Conservation (phyloP, 441 rosid genomes). For the Pelargonium hybrid region DNA sequence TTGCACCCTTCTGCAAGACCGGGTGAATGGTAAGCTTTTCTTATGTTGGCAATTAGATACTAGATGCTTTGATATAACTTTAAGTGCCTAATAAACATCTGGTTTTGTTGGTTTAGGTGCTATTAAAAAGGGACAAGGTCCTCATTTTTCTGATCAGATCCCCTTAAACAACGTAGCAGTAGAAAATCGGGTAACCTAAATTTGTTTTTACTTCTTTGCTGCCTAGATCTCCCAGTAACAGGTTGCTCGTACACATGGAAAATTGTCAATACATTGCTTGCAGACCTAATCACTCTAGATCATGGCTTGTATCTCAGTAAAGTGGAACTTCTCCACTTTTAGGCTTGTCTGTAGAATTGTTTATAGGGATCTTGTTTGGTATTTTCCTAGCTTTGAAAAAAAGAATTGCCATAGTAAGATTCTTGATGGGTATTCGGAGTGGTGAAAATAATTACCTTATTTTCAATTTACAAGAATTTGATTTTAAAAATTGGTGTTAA, state of each 20-base stretch:
- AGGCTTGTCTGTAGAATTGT: constrained; percentile 4
- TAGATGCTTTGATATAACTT: constrained; percentile 3
- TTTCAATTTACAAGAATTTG: neutral
- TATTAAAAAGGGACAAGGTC: constrained; percentile 16
- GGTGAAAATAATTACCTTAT: neutral
- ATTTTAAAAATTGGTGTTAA: neutral
- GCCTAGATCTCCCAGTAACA: constrained; percentile 6
- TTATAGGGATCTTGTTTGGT: neutral
- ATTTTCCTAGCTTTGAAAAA: neutral
- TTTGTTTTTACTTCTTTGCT: constrained; percentile 7
- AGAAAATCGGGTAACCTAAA: constrained; percentile 33
- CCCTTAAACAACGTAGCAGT: constrained; percentile 14
- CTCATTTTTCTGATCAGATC: constrained; percentile 21
- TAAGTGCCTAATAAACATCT: constrained; percentile 19
- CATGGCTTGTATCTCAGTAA: neutral
- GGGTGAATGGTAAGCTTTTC: constrained; percentile 29
- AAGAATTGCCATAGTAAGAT: neutral
- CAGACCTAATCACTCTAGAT: neutral
- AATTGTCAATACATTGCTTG: constrained; percentile 1
- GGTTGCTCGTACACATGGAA: constrained; percentile 4
- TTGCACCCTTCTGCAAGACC: constrained; percentile 21
- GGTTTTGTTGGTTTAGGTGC: constrained; percentile 20
- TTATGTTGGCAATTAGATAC: neutral
- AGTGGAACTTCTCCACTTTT: neutral
- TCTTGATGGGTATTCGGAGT: neutral